A percentile compares a stretch with the other conserved stretches of the same genome.
Conservation (phyloP, 2,329 filamentous ascomycete genomes). For the Moelleriella libera region DNA sequence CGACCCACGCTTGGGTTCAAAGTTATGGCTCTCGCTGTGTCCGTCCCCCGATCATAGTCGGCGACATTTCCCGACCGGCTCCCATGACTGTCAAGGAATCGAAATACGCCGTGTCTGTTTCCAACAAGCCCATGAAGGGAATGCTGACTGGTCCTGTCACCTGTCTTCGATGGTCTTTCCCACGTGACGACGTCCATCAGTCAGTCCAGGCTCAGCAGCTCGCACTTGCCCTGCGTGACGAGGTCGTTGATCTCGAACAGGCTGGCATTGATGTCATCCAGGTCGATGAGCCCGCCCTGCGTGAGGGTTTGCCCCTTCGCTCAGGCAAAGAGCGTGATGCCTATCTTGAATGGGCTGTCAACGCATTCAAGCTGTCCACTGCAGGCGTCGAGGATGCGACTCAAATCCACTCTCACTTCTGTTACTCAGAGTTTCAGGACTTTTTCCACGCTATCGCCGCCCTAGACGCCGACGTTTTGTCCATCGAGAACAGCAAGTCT, state of each 20-base stretch:
- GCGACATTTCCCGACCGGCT: constrained; percentile 91
- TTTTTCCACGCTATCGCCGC: constrained; percentile 99
- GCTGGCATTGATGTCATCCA: constrained; percentile 97
- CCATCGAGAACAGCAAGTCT: constrained; percentile 99
- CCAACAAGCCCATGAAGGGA: constrained; percentile 99
- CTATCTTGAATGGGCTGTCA: constrained; percentile 94
- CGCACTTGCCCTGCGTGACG: constrained; percentile 92
- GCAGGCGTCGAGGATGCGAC: constrained; percentile 88
- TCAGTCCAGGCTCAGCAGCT: constrained; percentile 98
- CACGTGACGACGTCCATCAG: constrained; percentile 98
- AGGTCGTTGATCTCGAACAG: constrained; percentile 95
- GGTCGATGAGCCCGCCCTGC: constrained; percentile 96
- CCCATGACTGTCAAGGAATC: constrained; percentile 99
- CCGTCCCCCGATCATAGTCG: constrained; percentile 93
- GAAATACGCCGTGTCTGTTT: constrained; percentile 92
- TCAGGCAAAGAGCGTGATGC: constrained; percentile 86
- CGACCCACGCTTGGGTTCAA: constrained; percentile 98
- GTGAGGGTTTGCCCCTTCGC: constrained; percentile 97
- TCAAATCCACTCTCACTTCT: constrained; percentile 99
- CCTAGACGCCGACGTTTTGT: constrained; percentile 93
- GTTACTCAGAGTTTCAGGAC: constrained; percentile 99
- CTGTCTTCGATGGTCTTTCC: constrained; percentile 98
- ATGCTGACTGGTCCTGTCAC: constrained; percentile 99
- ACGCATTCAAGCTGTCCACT: constrained; percentile 93
- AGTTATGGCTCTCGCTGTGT: constrained; percentile 97